Evolutionary conservation across 2,329 filamentous ascomycete species (phyloP), one percentile per base, ranked within the genome.

Genomic region (Didymellaceae sp.): DNA sequence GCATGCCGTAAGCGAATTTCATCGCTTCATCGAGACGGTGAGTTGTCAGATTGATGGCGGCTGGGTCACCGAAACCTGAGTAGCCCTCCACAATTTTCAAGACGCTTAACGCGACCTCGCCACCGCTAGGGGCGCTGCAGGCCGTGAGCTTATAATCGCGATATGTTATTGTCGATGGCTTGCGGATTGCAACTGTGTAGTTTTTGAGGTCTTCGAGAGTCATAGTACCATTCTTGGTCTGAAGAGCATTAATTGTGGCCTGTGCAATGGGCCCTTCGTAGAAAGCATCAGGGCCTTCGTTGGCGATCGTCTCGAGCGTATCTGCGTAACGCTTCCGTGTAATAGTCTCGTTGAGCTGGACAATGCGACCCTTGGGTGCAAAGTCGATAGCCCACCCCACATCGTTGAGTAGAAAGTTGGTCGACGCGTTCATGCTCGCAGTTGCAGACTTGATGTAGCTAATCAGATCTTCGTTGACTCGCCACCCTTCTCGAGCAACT

Each of bases 1-100:
- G 86, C 62, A 79, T 72, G 28, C 87, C 91, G 68, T 97, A 97
- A 2, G 85, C 91, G 70, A 96, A 97, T 17, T 91, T 84, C 77
- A 96, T 90, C 10, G 91, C 88, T 78, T 97, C 94, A 65, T 91
- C 85, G 58, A 96, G 82, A 11, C 89, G 84, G 73, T 97, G 94
- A 0, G 87, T 87, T 28, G 86, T 90, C 0, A 95, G 75, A 60
- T 90, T 86, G 16, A 82, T 58, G 14, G 73, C 75, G 33, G 82
- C 75, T 1, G 76, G 73, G 1, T 84, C 75, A 14, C 84, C 86
- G 38, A 93, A 85, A 28, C 76, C 72, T 0, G 82, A 75, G 64
- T 91, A 95, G 14, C 89, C 88, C 71, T 93, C 87, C 72, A 97
- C 82, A 24, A 87, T 91, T 67, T 96, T 96, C 65, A 97, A 78